Evolutionary conservation across 257 asterid species (phyloP).

Genomic region (Ajuga chamaepitys): DNA sequence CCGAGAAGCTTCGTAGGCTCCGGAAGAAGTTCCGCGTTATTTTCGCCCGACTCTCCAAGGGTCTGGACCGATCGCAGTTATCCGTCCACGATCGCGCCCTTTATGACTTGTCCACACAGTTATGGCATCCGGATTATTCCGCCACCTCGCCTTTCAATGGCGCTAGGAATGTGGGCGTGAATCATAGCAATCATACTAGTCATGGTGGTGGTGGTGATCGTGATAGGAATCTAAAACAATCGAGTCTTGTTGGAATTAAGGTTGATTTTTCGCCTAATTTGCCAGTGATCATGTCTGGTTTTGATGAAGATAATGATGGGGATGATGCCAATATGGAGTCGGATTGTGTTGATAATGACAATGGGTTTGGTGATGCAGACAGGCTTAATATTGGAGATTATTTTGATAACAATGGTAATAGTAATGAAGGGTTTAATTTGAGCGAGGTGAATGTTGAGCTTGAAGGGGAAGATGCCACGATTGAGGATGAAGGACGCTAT

Average conservation of each 20-base stretch:
- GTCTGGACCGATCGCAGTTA: constrained; percentile 39
- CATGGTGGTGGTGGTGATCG: background rate
- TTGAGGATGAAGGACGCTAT: constrained; percentile 14
- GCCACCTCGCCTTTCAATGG: constrained; percentile 48
- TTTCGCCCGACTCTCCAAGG: constrained; percentile 46
- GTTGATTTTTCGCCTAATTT: constrained; percentile 44
- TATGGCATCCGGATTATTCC: constrained; percentile 67
- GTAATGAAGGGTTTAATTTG: constrained; percentile 28
- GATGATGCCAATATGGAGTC: constrained; percentile 13
- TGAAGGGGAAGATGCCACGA: constrained; percentile 28
- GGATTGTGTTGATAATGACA: constrained; percentile 7
- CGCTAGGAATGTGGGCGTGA: constrained; percentile 23
- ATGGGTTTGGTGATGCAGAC: constrained; percentile 13
- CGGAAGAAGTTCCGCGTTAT: constrained; percentile 68
- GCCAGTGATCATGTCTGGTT: constrained; percentile 10
- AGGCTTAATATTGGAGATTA: constrained; percentile 9
- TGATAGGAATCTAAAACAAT: constrained; percentile 13
- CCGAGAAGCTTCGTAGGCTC: constrained; percentile 77
- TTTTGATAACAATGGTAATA: background rate
- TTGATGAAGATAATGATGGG: constrained; percentile 5
- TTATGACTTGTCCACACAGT: constrained; percentile 43
- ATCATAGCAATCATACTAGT: background rate
- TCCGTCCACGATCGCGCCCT: constrained; percentile 66
- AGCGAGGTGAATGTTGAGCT: constrained; percentile 78
- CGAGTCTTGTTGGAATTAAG: constrained; percentile 48